Percentiles rank a stretch among this genome's conserved stretches.
Conservation (phyloP, 345 rosid genomes). For the Eucalyptus erythrocorys region DNA sequence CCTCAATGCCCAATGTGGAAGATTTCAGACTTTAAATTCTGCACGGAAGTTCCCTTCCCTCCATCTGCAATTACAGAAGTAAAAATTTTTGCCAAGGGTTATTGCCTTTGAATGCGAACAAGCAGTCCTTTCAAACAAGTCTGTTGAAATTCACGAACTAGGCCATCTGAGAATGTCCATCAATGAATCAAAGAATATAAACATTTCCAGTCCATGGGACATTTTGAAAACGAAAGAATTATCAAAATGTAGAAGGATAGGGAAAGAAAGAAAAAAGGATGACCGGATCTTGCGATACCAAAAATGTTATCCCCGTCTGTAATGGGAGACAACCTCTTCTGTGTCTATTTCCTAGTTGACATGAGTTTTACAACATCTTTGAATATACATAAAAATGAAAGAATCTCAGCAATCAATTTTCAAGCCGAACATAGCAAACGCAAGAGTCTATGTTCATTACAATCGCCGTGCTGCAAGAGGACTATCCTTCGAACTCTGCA, state of each 20-base stretch:
- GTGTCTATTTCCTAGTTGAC: not conserved
- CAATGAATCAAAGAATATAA: not conserved
- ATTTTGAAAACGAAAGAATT: not conserved
- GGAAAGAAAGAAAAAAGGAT: not conserved
- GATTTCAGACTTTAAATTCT: not conserved
- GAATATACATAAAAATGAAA: not conserved
- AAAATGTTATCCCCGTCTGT: not conserved
- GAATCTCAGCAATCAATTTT: not conserved
- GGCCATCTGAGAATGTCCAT: not conserved
- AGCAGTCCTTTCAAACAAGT: not conserved
- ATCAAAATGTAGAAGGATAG: not conserved
- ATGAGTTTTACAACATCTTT: not conserved
- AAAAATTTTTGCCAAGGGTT: not conserved
- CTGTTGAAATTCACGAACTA: not conserved
- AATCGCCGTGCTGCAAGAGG: not conserved
- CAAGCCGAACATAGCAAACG: not conserved
- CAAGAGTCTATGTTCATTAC: not conserved
- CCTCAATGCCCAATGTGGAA: not conserved
- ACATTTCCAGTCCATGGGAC: not conserved
- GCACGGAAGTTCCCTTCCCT: not conserved
- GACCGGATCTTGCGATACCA: not conserved
- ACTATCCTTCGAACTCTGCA: constrained; percentile 9
- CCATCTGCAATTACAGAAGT: not conserved
- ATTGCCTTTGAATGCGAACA: not conserved
- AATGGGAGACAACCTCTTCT: not conserved